Conservation (phyloP, 148 eudicot species). For the Hydrangea macrophylla region DNA sequence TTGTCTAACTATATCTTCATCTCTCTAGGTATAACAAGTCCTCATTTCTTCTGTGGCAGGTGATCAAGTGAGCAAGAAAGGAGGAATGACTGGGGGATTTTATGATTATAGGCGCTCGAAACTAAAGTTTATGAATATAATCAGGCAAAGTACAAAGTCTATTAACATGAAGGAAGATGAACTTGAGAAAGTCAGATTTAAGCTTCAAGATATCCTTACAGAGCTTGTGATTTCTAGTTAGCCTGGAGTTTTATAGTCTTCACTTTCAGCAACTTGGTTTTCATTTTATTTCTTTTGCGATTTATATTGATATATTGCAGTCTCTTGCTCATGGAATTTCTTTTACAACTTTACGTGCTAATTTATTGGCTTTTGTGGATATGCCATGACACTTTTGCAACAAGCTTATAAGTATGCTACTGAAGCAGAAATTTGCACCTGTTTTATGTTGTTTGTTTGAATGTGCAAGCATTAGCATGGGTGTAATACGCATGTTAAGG, state of each 20-base stretch:
- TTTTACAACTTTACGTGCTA: not conserved
- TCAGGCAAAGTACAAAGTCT: constrained; percentile 53
- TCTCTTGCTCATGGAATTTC: not conserved
- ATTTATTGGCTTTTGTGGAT: constrained; percentile 1
- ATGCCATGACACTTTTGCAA: constrained; percentile 1
- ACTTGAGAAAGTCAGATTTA: constrained; percentile 47
- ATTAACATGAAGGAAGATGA: constrained; percentile 57
- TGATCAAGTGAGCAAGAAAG: constrained; percentile 99
- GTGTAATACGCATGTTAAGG: too few relatives aligned
- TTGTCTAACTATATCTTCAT: too few relatives aligned
- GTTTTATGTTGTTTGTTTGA: too few relatives aligned
- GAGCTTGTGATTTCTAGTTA: not conserved
- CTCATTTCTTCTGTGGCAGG: constrained; percentile 44
- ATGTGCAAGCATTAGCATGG: too few relatives aligned
- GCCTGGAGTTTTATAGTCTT: not conserved
- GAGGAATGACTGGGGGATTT: constrained; percentile 99
- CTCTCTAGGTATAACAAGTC: constrained; percentile 15
- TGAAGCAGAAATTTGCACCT: not conserved
- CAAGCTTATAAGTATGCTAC: too few relatives aligned
- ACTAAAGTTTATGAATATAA: constrained; percentile 77
- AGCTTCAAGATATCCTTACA: constrained; percentile 88
- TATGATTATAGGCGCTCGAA: constrained; percentile 91
- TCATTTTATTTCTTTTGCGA: not conserved
- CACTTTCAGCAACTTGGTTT: not conserved
- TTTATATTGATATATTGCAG: constrained; percentile 1